Conservation (phyloP, 371 early-diverging fungal species). For the Encephalitozoon romaleae region DNA sequence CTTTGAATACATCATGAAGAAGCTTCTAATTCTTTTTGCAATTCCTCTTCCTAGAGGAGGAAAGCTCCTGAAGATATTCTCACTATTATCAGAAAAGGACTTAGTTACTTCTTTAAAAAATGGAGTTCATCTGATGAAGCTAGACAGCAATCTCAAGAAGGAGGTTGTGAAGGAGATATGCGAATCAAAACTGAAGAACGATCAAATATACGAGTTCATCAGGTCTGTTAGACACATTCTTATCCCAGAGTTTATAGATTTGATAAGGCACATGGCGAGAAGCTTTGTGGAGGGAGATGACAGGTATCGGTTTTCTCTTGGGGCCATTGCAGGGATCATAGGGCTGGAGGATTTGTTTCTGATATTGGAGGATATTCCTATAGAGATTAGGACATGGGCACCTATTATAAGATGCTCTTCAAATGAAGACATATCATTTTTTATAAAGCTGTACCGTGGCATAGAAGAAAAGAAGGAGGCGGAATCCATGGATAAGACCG, state of each 20-base stretch:
- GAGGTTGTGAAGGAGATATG: background rate
- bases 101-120: background rate
- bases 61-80: background rate
- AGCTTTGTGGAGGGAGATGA: background rate
- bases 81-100: background rate
- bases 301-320: background rate
- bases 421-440: slow-evolving; percentile 25
- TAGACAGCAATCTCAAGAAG: background rate
- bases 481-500: background rate
- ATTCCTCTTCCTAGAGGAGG: background rate
- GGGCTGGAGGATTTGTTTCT: background rate
- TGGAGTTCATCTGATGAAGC: background rate
- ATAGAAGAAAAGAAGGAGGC: background rate
- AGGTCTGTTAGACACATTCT: background rate
- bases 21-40: background rate
- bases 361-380: background rate
- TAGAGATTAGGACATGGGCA: background rate
- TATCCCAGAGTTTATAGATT: background rate
- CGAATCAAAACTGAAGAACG: background rate
- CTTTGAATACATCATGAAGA: background rate
- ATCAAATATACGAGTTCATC: slow-evolving; percentile 11
- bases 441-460: background rate
- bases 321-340: background rate
- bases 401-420: background rate
- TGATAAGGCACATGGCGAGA: background rate